A percentile compares a stretch with the other conserved stretches of the same genome.
phyloP scores from a whole-genome alignment of 2,329 filamentous ascomycete species.

The Ascochyta pisi region DNA sequence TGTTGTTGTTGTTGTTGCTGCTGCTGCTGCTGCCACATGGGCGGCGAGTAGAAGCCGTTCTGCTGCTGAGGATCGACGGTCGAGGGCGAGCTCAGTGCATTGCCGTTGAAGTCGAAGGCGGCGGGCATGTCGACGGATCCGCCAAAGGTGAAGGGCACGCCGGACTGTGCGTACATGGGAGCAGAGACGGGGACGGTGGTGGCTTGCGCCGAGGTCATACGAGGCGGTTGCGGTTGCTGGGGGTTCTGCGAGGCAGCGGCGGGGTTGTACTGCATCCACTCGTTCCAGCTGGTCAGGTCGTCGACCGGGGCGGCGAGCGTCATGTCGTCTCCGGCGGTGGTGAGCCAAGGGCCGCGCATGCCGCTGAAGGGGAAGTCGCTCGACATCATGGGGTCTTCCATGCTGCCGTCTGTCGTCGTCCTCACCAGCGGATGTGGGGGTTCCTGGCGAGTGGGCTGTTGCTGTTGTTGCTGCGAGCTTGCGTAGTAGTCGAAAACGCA shows the following conservation, averaged over 20 bases:
- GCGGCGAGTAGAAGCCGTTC: conserved; percentile 39
- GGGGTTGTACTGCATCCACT: conserved; percentile 58
- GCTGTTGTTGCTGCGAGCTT: conserved; percentile 22
- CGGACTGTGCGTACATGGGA: conserved; percentile 33
- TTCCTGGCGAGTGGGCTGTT: conserved; percentile 9
- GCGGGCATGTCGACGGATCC: conserved; percentile 39
- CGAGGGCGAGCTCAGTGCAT: conserved; percentile 42
- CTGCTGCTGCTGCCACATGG: conserved; percentile 43
- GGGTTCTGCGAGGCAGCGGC: conserved; percentile 43
- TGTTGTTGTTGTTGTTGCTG: conserved; percentile 20
- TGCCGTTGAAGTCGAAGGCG: conserved; percentile 45
- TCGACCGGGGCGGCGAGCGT: conserved; percentile 40
- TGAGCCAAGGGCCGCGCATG: conserved; percentile 46
- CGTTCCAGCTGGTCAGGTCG: conserved; percentile 51
- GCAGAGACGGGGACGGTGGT: conserved; percentile 33
- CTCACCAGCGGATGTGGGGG: conserved; percentile 16
- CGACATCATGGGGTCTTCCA: conserved; percentile 46
- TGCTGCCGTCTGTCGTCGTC: conserved; percentile 24
- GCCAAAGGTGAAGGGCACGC: conserved; percentile 44
- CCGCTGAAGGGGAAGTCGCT: conserved; percentile 43
- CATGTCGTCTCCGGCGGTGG: conserved; percentile 43
- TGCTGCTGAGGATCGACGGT: conserved; percentile 33
- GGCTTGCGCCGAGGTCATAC: conserved; percentile 35
- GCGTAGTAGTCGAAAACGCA: conserved; percentile 47
- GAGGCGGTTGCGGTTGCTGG: conserved; percentile 35